A percentile compares a stretch with the other conserved stretches of the same genome.
Evolutionary conservation across 108 stramenopile genomes (phyloP).

Genomic region (Skeletonema marinoi): DNA sequence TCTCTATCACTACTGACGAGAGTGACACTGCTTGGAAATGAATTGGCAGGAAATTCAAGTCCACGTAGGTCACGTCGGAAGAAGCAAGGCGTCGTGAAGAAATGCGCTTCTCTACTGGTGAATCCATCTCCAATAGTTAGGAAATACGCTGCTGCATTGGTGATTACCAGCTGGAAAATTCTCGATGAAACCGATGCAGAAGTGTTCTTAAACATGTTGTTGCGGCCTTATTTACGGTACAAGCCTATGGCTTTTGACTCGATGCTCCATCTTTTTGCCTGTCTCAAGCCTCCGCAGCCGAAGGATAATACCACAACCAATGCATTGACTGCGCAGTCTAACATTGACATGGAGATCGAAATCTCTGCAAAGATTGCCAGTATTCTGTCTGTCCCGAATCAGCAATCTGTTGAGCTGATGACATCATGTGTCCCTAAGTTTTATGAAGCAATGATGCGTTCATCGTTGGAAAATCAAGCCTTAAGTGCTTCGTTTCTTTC

Average conservation of each 20-base stretch:
- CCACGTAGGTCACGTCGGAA: conserved; percentile 22
- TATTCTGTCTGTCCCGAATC: conserved; percentile 43
- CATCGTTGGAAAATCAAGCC: conserved; percentile 5
- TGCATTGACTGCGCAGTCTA: neutral
- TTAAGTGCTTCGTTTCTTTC: conserved; percentile 28
- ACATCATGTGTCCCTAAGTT: conserved; percentile 14
- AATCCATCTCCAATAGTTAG: conserved; percentile 72
- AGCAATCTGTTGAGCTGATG: conserved; percentile 31
- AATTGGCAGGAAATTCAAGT: conserved; percentile 11
- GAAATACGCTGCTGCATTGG: conserved; percentile 39
- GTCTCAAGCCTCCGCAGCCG: conserved; percentile 22
- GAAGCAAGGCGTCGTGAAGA: conserved; percentile 61
- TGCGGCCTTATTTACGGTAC: conserved; percentile 76
- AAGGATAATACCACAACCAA: neutral
- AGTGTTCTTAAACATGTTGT: conserved; percentile 65
- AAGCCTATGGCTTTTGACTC: conserved; percentile 41
- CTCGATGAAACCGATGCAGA: conserved; percentile 71
- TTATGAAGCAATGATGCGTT: conserved; percentile 39
- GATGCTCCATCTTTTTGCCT: conserved; percentile 26
- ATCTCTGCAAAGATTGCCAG: conserved; percentile 23
- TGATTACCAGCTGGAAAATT: conserved; percentile 50
- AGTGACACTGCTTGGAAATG: conserved; percentile 56
- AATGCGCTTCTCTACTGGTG: conserved; percentile 74
- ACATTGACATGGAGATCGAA: conserved; percentile 30
- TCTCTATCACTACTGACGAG: conserved; percentile 65